Percentiles rank a stretch among this genome's conserved stretches.
These are phyloP conservation scores for Saitozyma podzolica DNA, from an alignment of 768 basidiomycete species.

Conservation along the genomic window DNA sequence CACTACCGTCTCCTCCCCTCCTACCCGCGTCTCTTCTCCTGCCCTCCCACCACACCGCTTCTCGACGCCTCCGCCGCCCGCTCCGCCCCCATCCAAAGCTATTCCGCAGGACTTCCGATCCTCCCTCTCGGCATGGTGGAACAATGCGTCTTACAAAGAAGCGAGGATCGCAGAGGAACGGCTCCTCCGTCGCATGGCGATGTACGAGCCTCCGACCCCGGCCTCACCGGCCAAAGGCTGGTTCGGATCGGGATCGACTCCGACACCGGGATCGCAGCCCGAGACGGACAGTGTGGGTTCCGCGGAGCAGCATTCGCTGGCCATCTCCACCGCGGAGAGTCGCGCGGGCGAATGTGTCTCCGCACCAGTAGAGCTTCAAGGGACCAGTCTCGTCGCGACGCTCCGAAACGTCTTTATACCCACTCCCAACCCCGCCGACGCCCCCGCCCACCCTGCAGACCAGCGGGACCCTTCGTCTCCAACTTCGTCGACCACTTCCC, in stretches of 20 bases:
- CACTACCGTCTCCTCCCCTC: slow-evolving; percentile 1
- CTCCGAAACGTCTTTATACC: slow-evolving; percentile 46
- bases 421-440: slow-evolving; percentile 34
- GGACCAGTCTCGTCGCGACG: slow-evolving; percentile 35
- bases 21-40: background rate
- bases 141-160: slow-evolving; percentile 42
- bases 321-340: background rate
- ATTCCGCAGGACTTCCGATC: slow-evolving; percentile 43
- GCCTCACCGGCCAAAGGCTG: slow-evolving; percentile 26
- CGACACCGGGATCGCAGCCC: background rate
- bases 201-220: slow-evolving; percentile 24
- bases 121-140: slow-evolving; percentile 45
- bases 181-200: slow-evolving; percentile 32
- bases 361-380: slow-evolving; percentile 19
- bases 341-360: slow-evolving; percentile 25
- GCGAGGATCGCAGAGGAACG: slow-evolving; percentile 43
- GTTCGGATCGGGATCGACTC: slow-evolving; percentile 18
- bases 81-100: slow-evolving; percentile 29
- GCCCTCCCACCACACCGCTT: slow-evolving; percentile 7
- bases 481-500: background rate
- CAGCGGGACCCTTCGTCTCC: slow-evolving; percentile 1
- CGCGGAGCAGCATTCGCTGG: background rate
- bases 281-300: background rate
- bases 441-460: slow-evolving; percentile 42
- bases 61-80: slow-evolving; percentile 29